phyloP scores from a whole-genome alignment of 2,329 filamentous ascomycete species.

The Fusarium compactum region DNA sequence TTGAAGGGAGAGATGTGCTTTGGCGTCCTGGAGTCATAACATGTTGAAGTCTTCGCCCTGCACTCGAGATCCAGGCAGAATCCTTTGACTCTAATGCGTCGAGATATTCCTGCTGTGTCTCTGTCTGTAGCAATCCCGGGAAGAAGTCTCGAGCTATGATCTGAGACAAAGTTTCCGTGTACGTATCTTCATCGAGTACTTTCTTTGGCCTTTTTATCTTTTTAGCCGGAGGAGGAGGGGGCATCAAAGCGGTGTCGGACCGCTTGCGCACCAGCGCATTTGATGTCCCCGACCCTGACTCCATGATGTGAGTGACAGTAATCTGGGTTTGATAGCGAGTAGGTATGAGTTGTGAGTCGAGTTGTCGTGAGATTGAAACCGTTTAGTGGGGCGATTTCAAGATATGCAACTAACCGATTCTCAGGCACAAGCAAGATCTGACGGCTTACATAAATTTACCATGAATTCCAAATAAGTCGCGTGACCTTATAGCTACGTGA shows the following conservation, averaged over 20 bases:
- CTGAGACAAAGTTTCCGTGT: conserved; percentile 88
- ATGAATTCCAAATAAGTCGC: background rate
- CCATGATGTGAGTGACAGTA: conserved; percentile 51
- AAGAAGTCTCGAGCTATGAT: conserved; percentile 99
- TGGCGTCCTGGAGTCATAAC: conserved; percentile 83
- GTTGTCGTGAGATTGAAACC: background rate
- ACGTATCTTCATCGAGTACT: conserved; percentile 92
- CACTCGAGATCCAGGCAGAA: conserved; percentile 85
- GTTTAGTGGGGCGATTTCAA: conserved; percentile 21
- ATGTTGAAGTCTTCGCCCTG: conserved; percentile 76
- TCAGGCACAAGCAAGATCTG: background rate
- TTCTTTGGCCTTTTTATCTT: conserved; percentile 91
- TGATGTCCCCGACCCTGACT: conserved; percentile 54
- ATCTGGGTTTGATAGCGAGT: background rate
- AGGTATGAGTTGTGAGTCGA: background rate
- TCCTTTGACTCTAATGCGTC: conserved; percentile 91
- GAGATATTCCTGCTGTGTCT: conserved; percentile 91
- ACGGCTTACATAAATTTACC: background rate
- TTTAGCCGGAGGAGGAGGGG: conserved; percentile 85
- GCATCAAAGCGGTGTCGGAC: conserved; percentile 80
- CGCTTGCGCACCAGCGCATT: conserved; percentile 76
- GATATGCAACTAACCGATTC: conserved; percentile 45
- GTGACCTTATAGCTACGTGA: background rate
- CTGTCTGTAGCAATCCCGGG: conserved; percentile 85
- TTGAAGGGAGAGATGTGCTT: conserved; percentile 39